Evolutionary conservation across 805 yeast species (phyloP).

Genomic region (Brettanomyces nanus): DNA sequence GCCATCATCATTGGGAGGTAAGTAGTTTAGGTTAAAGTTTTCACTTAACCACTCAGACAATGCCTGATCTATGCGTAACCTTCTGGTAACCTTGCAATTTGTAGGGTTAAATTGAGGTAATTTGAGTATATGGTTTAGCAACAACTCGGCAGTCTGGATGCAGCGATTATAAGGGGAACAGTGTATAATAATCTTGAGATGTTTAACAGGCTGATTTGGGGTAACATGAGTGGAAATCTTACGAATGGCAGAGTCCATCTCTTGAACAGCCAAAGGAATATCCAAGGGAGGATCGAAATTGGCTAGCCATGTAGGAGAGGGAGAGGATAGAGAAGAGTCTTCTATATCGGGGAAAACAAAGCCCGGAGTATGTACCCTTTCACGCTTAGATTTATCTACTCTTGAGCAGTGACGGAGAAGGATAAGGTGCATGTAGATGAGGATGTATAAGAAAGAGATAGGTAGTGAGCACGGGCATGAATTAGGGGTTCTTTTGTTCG

Average conservation of each 20-base stretch:
- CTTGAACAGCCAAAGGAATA: conserved; percentile 13
- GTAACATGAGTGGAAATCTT: conserved; percentile 19
- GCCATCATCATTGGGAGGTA: conserved; percentile 40
- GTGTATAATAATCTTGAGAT: conserved; percentile 23
- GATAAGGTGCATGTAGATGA: conserved; percentile 24
- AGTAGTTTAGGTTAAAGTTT: conserved; percentile 29
- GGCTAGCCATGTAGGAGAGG: conserved; percentile 23
- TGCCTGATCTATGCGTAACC: conserved; percentile 32
- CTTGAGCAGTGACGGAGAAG: conserved; percentile 27
- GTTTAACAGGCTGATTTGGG: conserved; percentile 1
- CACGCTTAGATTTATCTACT: conserved; percentile 20
- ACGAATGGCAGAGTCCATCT: conserved; percentile 22
- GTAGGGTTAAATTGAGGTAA: conserved; percentile 5
- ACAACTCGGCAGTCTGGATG: conserved; percentile 31
- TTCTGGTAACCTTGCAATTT: conserved; percentile 6
- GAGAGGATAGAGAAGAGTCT: background rate
- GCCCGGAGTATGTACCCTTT: conserved; percentile 6
- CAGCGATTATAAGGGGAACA: conserved; percentile 38
- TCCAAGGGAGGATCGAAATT: conserved; percentile 30
- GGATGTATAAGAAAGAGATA: background rate
- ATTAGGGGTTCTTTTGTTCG: too few species aligned
- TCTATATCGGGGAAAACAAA: conserved; percentile 1
- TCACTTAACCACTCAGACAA: conserved; percentile 37
- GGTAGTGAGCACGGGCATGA: too few species aligned
- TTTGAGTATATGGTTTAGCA: conserved; percentile 15